A percentile compares a stretch with the other conserved stretches of the same genome.
phyloP scores from a whole-genome alignment of 352 stramenopile genomes.

The Pythium volutum region DNA sequence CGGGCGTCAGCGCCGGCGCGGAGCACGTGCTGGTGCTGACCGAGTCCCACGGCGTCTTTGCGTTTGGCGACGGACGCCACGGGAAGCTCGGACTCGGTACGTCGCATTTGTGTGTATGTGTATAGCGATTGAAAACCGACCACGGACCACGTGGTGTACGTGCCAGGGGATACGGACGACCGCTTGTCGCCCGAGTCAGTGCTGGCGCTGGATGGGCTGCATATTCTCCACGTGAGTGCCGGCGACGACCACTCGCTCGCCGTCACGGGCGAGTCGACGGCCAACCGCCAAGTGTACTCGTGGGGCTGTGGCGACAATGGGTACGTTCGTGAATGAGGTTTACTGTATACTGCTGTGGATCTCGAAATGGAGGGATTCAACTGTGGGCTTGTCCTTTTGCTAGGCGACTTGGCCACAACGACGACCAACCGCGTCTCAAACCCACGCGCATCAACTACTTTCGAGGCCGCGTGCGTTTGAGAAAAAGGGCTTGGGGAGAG shows the following conservation, averaged over 20 bases:
- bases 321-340: slow-evolving; percentile 35
- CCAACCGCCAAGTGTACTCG: slow-evolving; percentile 77
- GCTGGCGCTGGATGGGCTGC: slow-evolving; percentile 43
- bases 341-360: too few species aligned
- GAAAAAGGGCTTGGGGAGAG: too few species aligned
- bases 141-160: neutral
- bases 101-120: neutral
- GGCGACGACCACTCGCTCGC: slow-evolving; percentile 69
- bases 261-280: slow-evolving; percentile 50
- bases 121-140: too few species aligned
- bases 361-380: too few species aligned
- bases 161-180: slow-evolving; percentile 42
- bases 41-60: slow-evolving; percentile 60
- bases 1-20: slow-evolving; percentile 48
- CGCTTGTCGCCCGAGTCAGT: slow-evolving; percentile 38
- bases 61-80: slow-evolving; percentile 60
- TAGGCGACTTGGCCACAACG: slow-evolving; percentile 68
- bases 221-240: slow-evolving; percentile 54
- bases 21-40: slow-evolving; percentile 71
- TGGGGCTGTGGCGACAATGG: slow-evolving; percentile 67
- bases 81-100: slow-evolving; percentile 64
- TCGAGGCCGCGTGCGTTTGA: slow-evolving; percentile 43
- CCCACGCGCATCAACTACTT: slow-evolving; percentile 74
- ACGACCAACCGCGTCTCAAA: slow-evolving; percentile 46
- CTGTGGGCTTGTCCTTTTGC: too few species aligned